Percentiles rank a stretch among this genome's conserved stretches.
phyloP scores from a whole-genome alignment of 2,329 filamentous ascomycete species.

The Claviceps sp. region DNA sequence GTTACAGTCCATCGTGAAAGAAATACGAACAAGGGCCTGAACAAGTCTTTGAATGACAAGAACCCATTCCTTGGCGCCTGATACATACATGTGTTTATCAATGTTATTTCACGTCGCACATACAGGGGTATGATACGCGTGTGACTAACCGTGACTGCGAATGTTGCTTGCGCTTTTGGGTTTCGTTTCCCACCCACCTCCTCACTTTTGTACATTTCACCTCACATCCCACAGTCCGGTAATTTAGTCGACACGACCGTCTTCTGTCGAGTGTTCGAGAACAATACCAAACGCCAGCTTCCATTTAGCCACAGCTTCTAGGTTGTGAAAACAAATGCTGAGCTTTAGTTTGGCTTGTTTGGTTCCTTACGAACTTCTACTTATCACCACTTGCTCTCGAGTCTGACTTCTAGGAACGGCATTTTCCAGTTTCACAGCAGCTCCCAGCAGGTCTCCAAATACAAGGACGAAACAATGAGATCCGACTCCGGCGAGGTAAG shows the following conservation, averaged over 20 bases:
- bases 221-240: neutral
- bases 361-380: neutral
- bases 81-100: neutral
- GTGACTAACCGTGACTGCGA: neutral
- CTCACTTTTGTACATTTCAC: neutral
- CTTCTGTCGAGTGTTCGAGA: neutral
- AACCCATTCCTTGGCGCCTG: too few species aligned
- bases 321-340: neutral
- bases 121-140: neutral
- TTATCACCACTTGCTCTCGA: neutral
- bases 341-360: neutral
- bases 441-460: too few species aligned
- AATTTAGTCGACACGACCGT: neutral
- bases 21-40: too few species aligned
- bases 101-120: neutral
- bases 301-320: neutral
- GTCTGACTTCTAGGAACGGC: neutral
- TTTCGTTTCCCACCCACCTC: neutral
- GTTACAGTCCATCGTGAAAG: too few species aligned
- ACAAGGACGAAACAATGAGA: neutral
- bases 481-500: constrained; percentile 1
- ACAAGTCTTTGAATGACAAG: too few species aligned
- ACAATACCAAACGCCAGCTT: neutral
- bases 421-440: neutral
- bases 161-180: neutral